Conservation (phyloP, 75 land plant species). For the Cupressus sempervirens region DNA sequence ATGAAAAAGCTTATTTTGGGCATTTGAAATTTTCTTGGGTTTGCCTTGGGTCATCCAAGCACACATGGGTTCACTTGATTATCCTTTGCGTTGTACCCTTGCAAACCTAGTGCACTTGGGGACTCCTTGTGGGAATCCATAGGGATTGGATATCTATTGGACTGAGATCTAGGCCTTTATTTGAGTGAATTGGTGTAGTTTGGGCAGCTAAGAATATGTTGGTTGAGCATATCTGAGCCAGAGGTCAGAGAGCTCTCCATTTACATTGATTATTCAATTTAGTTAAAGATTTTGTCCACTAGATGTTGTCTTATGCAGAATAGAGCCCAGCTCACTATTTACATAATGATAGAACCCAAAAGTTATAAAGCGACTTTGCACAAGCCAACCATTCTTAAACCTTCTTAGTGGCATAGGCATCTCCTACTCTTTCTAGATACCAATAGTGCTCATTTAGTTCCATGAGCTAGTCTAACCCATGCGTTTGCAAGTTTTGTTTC, state of each 20-base stretch:
- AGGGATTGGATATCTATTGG: too few relatives aligned
- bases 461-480: neutral
- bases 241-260: neutral
- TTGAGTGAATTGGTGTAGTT: too few relatives aligned
- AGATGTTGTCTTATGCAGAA: neutral
- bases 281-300: neutral
- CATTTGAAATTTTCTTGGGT: too few relatives aligned
- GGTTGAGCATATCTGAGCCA: neutral
- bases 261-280: too few relatives aligned
- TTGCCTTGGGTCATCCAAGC: too few relatives aligned
- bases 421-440: neutral
- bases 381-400: neutral
- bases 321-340: neutral
- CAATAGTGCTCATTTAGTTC: neutral
- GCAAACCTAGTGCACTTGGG: too few relatives aligned
- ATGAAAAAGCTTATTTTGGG: too few relatives aligned
- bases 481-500: too few relatives aligned
- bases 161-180: too few relatives aligned
- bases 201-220: neutral
- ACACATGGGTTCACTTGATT: too few relatives aligned
- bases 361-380: neutral
- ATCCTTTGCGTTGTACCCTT: too few relatives aligned
- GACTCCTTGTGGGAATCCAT: too few relatives aligned
- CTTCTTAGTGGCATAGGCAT: neutral
- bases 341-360: neutral